Evolutionary conservation across 2,329 filamentous ascomycete genomes (phyloP), one percentile per base, ranked within the genome.

Genomic region (Fusarium sp.): DNA sequence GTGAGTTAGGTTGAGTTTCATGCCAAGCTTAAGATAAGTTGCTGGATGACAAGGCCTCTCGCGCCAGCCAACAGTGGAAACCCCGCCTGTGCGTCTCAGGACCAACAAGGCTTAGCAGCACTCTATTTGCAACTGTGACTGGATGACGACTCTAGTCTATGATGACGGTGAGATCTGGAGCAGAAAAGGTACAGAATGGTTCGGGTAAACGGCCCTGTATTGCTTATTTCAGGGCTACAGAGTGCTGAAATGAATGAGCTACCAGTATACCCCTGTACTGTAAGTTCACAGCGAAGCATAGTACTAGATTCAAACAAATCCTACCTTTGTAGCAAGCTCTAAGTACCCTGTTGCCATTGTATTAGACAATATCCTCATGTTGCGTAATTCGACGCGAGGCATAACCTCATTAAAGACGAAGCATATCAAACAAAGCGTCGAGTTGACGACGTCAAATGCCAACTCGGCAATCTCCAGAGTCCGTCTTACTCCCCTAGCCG

Each of bases 91-190:
- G 38, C 33, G 41, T 49, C 42, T 60, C 30, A 62, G 57, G 27
- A 63, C 64, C n/a, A 67, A 67, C 63, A 55, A 55, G 63, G 64
- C 59, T 69, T 62, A 61, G 64, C 42, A 64, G 53, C 27, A 38
- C 26, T 41, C 42, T 35, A 48, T 41, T 54, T 50, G 18, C 52
- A 45, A 35, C 37, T 69, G 65, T 57, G 60, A 72, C 60, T 72
- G 69, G 69, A 58, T 53, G 50, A 49, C 53, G 46, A 41, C 32
- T 53, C 27, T 17, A 61, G 56, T 72, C 64, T 61, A 71, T 72
- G 69, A 71, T 71, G 69, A 69, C 44, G 45, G 42, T 57, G 44
- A 48, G 38, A 49, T 49, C 33, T 50, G 32, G 10, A 44, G 40
- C 40, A 12, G 40, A 18, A 42, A 23, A 23, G 20, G 7, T 37